These are phyloP conservation scores for Starmerella stigmatis DNA, from an alignment of 805 yeast species.

Conservation along the genomic window DNA sequence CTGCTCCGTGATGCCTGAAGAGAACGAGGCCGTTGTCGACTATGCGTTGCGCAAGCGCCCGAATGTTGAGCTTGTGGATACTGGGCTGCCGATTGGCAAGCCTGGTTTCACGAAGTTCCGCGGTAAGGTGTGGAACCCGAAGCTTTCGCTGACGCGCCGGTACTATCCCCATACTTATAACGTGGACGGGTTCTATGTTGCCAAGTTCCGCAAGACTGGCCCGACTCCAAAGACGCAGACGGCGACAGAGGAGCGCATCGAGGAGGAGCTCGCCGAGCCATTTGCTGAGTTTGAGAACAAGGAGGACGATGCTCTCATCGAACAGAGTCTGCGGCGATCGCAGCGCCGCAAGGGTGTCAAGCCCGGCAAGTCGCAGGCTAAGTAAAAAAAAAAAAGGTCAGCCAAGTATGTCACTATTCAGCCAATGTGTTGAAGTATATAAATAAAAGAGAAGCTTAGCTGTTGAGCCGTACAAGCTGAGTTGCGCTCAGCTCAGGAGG, in stretches of 20 bases:
- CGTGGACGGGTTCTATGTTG: conserved; percentile 97
- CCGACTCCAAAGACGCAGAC: conserved; percentile 75
- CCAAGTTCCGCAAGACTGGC: conserved; percentile 86
- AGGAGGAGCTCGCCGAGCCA: conserved; percentile 74
- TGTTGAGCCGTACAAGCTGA: too few species aligned
- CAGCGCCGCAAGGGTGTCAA: conserved; percentile 30
- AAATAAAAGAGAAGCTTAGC: too few species aligned
- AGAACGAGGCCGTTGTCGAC: conserved; percentile 97
- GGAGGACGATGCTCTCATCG: conserved; percentile 64
- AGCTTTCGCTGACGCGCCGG: conserved; percentile 73
- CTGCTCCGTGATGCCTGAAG: conserved; percentile 96
- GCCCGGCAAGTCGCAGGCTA: conserved; percentile 16
- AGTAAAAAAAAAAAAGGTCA: background rate
- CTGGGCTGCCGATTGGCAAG: conserved; percentile 87
- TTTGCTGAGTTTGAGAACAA: conserved; percentile 71
- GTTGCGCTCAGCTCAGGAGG: too few species aligned
- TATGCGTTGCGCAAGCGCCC: conserved; percentile 94
- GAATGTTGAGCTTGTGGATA: conserved; percentile 84
- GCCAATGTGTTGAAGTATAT: too few species aligned
- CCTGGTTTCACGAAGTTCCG: conserved; percentile 89
- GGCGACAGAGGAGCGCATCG: conserved; percentile 62
- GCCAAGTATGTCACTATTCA: too few species aligned
- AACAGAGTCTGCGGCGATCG: conserved; percentile 38
- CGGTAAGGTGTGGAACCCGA: conserved; percentile 80
- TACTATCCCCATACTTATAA: conserved; percentile 97